phyloP scores from a whole-genome alignment of 2,329 filamentous ascomycete genomes.

The Penicillium psychrosexuale region DNA sequence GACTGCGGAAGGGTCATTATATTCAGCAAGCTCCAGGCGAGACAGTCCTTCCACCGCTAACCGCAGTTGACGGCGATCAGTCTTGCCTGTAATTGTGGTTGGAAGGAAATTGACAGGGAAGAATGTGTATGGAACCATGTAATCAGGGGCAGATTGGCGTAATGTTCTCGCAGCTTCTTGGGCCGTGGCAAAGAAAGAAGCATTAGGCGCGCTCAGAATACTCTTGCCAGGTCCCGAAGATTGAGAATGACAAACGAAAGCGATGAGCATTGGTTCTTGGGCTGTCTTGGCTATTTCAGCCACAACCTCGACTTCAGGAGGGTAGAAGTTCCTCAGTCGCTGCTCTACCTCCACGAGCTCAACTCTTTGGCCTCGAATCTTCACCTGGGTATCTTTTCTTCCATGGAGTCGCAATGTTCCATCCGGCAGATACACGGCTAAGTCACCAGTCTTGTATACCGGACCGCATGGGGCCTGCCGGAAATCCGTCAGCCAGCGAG shows the following conservation, averaged over 20 bases:
- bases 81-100: background rate
- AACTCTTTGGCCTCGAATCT: slow-evolving; percentile 5
- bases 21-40: background rate
- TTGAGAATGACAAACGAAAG: background rate
- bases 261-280: background rate
- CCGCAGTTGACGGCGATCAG: background rate
- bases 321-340: background rate
- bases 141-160: background rate
- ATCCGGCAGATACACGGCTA: background rate
- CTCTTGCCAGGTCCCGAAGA: background rate
- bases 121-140: background rate
- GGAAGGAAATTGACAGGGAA: background rate
- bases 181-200: background rate
- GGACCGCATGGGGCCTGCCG: background rate
- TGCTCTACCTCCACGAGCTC: slow-evolving; percentile 6
- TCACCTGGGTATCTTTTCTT: slow-evolving; percentile 7
- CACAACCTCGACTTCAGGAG: background rate
- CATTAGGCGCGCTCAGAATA: background rate
- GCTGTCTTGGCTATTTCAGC: background rate
- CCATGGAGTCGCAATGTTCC: background rate
- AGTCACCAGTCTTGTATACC: slow-evolving; percentile 4
- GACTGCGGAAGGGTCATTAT: background rate
- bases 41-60: background rate
- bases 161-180: background rate
- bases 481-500: background rate